Percentiles rank a stretch among this genome's conserved stretches.
Conservation (phyloP, 306 rosid species). For the Cicer cuneatum region DNA sequence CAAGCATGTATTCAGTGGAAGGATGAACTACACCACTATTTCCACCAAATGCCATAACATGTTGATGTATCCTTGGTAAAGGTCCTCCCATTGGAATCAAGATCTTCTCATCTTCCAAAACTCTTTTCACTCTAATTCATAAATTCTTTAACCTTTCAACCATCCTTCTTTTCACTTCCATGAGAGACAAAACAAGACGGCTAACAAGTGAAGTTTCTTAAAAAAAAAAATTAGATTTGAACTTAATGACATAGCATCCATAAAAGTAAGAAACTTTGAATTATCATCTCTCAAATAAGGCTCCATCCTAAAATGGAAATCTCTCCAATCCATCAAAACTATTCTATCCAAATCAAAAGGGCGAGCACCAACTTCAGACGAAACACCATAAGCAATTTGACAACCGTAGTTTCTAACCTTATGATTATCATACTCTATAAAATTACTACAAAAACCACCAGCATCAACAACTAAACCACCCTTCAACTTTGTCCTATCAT, state of each 20-base stretch:
- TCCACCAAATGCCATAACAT: constrained; percentile 77
- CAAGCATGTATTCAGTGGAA: constrained; percentile 86
- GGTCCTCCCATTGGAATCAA: constrained; percentile 96
- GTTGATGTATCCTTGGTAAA: constrained; percentile 70
- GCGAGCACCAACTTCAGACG: constrained; percentile 77
- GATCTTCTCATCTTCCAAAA: constrained; percentile 81
- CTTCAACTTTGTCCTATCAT: constrained; percentile 61
- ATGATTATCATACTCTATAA: constrained; percentile 53
- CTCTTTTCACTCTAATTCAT: constrained; percentile 68
- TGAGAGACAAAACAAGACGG: constrained; percentile 65
- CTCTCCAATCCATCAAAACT: constrained; percentile 63
- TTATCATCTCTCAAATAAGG: constrained; percentile 60
- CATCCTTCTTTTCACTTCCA: constrained; percentile 71
- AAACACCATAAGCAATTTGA: constrained; percentile 84
- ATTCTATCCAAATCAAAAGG: constrained; percentile 84
- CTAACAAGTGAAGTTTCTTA: constrained; percentile 88
- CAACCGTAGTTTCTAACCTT: constrained; percentile 59
- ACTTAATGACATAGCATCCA: constrained; percentile 92
- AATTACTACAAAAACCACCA: constrained; percentile 67
- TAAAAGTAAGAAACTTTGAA: constrained; percentile 67
- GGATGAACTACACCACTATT: constrained; percentile 83
- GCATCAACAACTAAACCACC: constrained; percentile 81
- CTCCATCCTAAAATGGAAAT: constrained; percentile 76
- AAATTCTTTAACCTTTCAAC: constrained; percentile 78
- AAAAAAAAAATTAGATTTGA: constrained; percentile 72